Conservation (phyloP, 352 stramenopile species). For the Phytopythium boreale region DNA sequence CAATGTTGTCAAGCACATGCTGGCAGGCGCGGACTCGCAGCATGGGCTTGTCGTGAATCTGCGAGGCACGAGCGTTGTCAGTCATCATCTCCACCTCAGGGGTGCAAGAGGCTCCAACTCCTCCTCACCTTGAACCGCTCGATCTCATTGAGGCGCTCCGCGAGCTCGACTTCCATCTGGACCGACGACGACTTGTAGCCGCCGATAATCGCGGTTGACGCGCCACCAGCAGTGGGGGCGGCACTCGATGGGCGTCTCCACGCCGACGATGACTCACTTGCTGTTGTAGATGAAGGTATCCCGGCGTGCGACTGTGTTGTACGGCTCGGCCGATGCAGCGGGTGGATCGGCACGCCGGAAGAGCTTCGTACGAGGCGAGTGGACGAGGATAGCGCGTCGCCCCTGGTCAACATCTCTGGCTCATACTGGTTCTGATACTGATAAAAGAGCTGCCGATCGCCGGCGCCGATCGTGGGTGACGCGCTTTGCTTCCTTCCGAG, state of each 20-base stretch:
- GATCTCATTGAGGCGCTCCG: slow-evolving; percentile 63
- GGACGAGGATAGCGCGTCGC: neutral
- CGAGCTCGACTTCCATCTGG: slow-evolving; percentile 62
- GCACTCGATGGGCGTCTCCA: slow-evolving; percentile 10
- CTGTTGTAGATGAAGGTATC: neutral
- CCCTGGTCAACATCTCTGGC: neutral
- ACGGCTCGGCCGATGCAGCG: neutral
- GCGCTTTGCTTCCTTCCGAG: slow-evolving; percentile 9
- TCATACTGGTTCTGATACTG: neutral
- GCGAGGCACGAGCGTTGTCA: neutral
- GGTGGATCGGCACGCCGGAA: neutral
- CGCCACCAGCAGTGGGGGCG: neutral
- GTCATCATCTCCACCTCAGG: neutral
- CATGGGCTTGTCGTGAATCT: slow-evolving; percentile 57
- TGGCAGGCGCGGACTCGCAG: slow-evolving; percentile 51
- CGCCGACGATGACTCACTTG: neutral
- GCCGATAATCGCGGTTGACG: slow-evolving; percentile 13
- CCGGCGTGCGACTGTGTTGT: neutral
- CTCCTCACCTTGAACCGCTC: slow-evolving; percentile 50
- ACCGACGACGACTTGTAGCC: slow-evolving; percentile 48
- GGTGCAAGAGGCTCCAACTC: neutral
- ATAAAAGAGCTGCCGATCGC: neutral
- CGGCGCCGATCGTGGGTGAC: neutral
- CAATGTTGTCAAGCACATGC: slow-evolving; percentile 43
- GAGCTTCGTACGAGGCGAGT: neutral